A percentile compares a stretch with the other conserved stretches of the same genome.
phyloP scores from a whole-genome alignment of 2,329 filamentous ascomycete genomes.

The Epichloe bromicola region DNA sequence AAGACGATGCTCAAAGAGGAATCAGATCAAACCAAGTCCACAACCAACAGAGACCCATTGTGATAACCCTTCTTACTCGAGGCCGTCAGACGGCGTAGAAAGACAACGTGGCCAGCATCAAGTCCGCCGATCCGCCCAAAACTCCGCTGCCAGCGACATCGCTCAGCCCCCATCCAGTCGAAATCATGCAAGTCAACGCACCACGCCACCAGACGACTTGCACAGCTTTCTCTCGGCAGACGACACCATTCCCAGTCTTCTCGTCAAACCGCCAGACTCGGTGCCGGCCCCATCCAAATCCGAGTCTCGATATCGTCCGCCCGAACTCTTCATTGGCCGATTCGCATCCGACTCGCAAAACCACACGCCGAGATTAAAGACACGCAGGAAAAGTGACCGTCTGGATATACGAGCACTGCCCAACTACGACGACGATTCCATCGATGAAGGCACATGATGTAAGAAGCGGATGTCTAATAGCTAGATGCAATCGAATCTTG shows the following conservation, averaged over 20 bases:
- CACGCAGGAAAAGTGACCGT: constrained; percentile 12
- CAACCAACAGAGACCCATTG: background rate
- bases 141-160: background rate
- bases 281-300: background rate
- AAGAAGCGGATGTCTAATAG: background rate
- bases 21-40: background rate
- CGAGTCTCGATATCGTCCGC: constrained; percentile 4
- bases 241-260: constrained; percentile 4
- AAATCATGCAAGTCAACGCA: background rate
- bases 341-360: constrained; percentile 9
- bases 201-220: background rate
- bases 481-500: background rate
- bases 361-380: constrained; percentile 7
- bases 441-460: constrained; percentile 11
- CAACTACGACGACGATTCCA: constrained; percentile 20
- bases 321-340: constrained; percentile 17
- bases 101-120: background rate
- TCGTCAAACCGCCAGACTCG: constrained; percentile 1
- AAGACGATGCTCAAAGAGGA: background rate
- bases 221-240: background rate
- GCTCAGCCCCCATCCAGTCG: constrained; percentile 4
- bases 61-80: background rate
- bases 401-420: constrained; percentile 22
- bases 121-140: background rate
- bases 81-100: background rate